phyloP scores from a whole-genome alignment of 352 stramenopile genomes.

The Phytophthora europaea region DNA sequence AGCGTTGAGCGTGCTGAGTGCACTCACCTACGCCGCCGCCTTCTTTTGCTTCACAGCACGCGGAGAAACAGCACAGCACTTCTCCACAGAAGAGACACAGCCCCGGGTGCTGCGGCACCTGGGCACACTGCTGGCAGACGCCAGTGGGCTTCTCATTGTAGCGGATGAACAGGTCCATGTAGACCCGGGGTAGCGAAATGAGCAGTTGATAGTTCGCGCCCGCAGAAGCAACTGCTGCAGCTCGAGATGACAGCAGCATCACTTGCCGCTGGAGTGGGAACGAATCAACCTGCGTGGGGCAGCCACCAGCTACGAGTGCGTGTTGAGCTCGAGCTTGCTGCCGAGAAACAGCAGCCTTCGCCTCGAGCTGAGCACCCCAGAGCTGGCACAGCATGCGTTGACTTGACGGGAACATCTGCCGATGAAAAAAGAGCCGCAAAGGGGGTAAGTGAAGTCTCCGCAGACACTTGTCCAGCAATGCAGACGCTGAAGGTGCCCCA shows the following conservation, averaged over 20 bases:
- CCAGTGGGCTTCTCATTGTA: constrained; percentile 77
- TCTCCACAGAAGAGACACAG: constrained; percentile 83
- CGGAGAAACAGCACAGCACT: constrained; percentile 81
- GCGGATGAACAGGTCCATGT: constrained; percentile 87
- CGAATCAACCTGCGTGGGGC: constrained; percentile 13
- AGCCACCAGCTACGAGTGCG: constrained; percentile 13
- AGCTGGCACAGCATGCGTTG: constrained; percentile 77
- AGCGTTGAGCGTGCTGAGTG: constrained; percentile 75
- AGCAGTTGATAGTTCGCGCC: constrained; percentile 36
- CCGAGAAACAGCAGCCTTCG: constrained; percentile 70
- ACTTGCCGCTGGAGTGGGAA: constrained; percentile 47
- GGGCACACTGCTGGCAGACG: constrained; percentile 64
- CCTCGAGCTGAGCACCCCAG: constrained; percentile 78
- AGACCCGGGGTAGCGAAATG: constrained; percentile 69
- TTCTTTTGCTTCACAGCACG: constrained; percentile 68
- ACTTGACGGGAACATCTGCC: constrained; percentile 61
- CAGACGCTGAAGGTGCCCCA: constrained; percentile 20
- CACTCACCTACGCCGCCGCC: constrained; percentile 76
- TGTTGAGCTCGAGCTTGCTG: constrained; percentile 41
- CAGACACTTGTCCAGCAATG: constrained; percentile 54
- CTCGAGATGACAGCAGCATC: constrained; percentile 34
- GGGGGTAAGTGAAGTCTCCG: constrained; percentile 74
- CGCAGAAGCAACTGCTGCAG: constrained; percentile 22
- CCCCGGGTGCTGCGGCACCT: constrained; percentile 75
- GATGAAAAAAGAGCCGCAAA: constrained; percentile 75